A percentile compares a stretch with the other conserved stretches of the same genome.
Evolutionary conservation across 768 basidiomycete species (phyloP).

Genomic region (Hygrocybe punicea): DNA sequence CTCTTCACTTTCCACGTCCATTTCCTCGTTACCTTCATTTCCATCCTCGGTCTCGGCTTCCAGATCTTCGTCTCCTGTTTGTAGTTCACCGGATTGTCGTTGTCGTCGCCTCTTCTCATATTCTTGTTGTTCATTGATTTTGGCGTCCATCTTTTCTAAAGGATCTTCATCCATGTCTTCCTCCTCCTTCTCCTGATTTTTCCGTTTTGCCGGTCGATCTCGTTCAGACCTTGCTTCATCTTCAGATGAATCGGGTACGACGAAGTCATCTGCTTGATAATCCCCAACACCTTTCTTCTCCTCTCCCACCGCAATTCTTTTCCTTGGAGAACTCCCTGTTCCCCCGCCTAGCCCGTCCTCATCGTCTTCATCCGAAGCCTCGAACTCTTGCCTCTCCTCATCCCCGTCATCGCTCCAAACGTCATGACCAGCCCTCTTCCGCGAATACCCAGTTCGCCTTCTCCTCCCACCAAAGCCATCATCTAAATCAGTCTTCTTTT

Average conservation of each 20-base stretch:
- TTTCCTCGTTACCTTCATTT: too few relatives aligned
- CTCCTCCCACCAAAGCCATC: conserved; percentile 49
- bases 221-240: conserved; percentile 52
- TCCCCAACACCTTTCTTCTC: conserved; percentile 58
- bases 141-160: conserved; percentile 68
- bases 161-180: conserved; percentile 52
- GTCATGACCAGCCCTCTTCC: conserved; percentile 41
- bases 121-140: conserved; percentile 56
- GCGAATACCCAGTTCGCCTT: conserved; percentile 37
- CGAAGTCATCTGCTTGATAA: conserved; percentile 82
- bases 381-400: conserved; percentile 48
- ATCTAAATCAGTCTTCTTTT: conserved; percentile 52
- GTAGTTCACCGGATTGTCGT: conserved; percentile 27
- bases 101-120: conserved; percentile 43
- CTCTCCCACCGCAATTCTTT: conserved; percentile 41
- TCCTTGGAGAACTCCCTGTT: conserved; percentile 37
- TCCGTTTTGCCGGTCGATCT: conserved; percentile 40
- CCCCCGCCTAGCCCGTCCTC: conserved; percentile 35
- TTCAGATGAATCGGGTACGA: conserved; percentile 75
- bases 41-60: conserved; percentile 40
- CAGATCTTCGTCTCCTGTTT: conserved; percentile 29
- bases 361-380: conserved; percentile 60
- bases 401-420: conserved; percentile 70
- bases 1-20: conserved; percentile 76
- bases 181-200: conserved; percentile 38